A percentile compares a stretch with the other conserved stretches of the same genome.
Conservation (phyloP, 2,329 filamentous ascomycete genomes). For the Verticillium longisporum region DNA sequence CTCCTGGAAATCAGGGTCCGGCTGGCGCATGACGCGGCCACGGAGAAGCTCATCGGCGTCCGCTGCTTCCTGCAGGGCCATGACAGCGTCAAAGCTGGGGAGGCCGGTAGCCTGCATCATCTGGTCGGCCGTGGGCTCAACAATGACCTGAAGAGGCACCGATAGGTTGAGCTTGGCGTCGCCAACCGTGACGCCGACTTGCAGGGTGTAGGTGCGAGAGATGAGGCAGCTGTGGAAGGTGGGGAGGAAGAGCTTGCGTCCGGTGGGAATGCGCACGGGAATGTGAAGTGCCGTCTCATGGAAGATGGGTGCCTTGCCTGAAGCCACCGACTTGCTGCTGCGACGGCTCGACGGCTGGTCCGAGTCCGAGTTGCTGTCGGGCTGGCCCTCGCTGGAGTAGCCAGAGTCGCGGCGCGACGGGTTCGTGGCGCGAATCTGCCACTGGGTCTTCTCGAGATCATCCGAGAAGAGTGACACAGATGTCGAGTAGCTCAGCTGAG, state of each 20-base stretch:
- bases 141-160: conserved; percentile 45
- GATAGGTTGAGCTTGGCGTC: conserved; percentile 35
- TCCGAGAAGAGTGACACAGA: conserved; percentile 25
- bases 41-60: conserved; percentile 35
- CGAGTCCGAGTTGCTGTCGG: conserved; percentile 26
- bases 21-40: conserved; percentile 30
- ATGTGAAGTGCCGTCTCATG: conserved; percentile 37
- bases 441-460: conserved; percentile 25
- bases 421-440: conserved; percentile 29
- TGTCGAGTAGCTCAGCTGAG: conserved; percentile 38
- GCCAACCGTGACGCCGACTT: conserved; percentile 34
- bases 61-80: conserved; percentile 32
- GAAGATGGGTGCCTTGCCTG: conserved; percentile 18
- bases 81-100: conserved; percentile 43
- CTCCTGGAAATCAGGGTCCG: conserved; percentile 22
- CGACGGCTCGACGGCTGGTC: conserved; percentile 15
- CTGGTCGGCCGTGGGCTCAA: conserved; percentile 24
- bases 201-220: conserved; percentile 47
- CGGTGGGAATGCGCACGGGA: conserved; percentile 39
- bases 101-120: conserved; percentile 26
- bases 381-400: conserved; percentile 37
- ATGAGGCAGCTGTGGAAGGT: conserved; percentile 53
- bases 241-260: conserved; percentile 44
- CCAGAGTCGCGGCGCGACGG: conserved; percentile 43
- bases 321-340: conserved; percentile 10